phyloP scores from a whole-genome alignment of 129 eudicot species.

The Sambucus nigra region DNA sequence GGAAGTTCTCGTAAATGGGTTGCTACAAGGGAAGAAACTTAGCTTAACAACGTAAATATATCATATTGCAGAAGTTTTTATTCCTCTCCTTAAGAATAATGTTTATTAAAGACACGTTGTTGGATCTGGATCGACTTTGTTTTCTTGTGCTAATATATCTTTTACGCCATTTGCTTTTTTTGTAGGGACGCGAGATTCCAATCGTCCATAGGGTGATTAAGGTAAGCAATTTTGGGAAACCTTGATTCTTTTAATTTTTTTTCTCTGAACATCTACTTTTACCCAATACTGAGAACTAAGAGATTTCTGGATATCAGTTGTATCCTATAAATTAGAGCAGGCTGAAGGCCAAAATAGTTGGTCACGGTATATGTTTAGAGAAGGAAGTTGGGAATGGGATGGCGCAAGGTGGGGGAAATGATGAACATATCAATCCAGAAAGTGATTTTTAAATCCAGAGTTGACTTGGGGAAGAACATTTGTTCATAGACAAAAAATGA shows the following conservation, averaged over 20 bases:
- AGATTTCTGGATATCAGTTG: neutral
- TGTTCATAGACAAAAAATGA: neutral
- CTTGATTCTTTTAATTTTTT: neutral
- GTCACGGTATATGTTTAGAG: no score
- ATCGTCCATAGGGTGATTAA: constrained; percentile 87
- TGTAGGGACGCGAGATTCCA: constrained; percentile 85
- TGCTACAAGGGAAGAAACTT: neutral
- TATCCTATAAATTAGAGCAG: constrained; percentile 1
- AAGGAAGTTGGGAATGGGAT: no score
- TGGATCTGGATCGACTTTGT: neutral
- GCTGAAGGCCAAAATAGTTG: neutral
- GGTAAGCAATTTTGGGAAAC: constrained; percentile 27
- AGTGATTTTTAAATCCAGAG: no score
- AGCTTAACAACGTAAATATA: neutral
- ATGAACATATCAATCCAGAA: neutral
- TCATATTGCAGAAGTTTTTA: no score
- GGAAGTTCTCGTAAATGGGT: neutral
- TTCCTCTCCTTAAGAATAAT: no score
- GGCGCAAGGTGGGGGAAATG: no score
- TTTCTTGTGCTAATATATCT: constrained; percentile 7
- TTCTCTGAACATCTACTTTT: neutral
- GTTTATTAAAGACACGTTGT: neutral
- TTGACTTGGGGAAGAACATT: neutral
- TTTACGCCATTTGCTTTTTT: neutral
- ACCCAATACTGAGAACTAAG: neutral